Conservation (phyloP, 179 eudicot genomes). For the Carnegiea gigantea region DNA sequence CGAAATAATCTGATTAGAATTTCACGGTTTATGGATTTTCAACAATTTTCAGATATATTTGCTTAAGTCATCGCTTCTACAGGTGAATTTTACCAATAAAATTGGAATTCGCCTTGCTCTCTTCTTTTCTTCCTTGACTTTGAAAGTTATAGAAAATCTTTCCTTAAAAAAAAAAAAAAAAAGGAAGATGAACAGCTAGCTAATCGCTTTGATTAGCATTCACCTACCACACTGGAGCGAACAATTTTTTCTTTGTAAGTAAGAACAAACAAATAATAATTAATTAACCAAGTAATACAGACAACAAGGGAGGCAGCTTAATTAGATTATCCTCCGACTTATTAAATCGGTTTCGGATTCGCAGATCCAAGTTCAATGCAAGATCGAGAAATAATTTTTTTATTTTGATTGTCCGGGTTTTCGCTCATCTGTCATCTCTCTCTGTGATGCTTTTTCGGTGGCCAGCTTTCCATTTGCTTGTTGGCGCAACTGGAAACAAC, state of each 20-base stretch:
- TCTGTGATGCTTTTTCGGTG: background rate
- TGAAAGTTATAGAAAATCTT: background rate
- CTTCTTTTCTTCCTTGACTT: background rate
- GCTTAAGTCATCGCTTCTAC: background rate
- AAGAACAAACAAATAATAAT: background rate
- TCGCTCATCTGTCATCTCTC: background rate
- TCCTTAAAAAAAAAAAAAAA: background rate
- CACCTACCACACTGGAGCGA: constrained; percentile 19
- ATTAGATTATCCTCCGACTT: background rate
- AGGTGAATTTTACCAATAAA: background rate
- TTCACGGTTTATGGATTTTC: background rate
- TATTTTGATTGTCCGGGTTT: background rate
- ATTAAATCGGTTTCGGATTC: background rate
- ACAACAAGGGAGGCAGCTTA: background rate
- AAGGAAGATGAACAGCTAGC: background rate
- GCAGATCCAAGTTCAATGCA: constrained; percentile 27
- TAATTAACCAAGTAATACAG: constrained; percentile 13
- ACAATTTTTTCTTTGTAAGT: background rate
- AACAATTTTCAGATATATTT: background rate
- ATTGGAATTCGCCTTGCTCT: background rate
- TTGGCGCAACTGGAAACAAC: constrained; percentile 27
- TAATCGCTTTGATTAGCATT: background rate
- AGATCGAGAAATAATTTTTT: constrained; percentile 7
- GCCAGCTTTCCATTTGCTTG: constrained; percentile 19
- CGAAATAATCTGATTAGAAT: background rate